Conservation (phyloP, 768 basidiomycete species). For the Roridomyces roridus region DNA sequence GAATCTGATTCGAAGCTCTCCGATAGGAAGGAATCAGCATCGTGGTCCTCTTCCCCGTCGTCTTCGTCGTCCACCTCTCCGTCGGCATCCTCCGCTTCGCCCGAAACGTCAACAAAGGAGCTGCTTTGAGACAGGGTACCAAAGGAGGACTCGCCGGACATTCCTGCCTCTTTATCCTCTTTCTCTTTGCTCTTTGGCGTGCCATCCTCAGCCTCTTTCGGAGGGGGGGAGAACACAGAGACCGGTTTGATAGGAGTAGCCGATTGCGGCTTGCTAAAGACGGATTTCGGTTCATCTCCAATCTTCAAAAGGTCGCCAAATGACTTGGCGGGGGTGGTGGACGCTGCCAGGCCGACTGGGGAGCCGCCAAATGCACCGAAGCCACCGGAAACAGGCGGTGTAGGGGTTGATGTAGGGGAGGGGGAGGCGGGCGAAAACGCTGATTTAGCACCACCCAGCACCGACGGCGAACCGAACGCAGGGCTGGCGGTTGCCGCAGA, state of each 20-base stretch:
- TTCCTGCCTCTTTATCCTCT: slow-evolving; percentile 23
- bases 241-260: slow-evolving; percentile 13
- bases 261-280: slow-evolving; percentile 31
- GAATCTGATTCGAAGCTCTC: slow-evolving; percentile 34
- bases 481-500: slow-evolving; percentile 32
- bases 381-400: slow-evolving; percentile 42
- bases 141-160: slow-evolving; percentile 35
- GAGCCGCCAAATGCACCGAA: slow-evolving; percentile 60
- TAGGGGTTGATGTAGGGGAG: slow-evolving; percentile 28
- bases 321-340: slow-evolving; percentile 51
- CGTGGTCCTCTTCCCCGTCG: slow-evolving; percentile 35
- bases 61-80: slow-evolving; percentile 34
- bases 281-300: slow-evolving; percentile 37
- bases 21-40: slow-evolving; percentile 38
- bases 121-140: slow-evolving; percentile 48
- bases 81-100: slow-evolving; percentile 30
- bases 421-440: slow-evolving; percentile 34
- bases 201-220: slow-evolving; percentile 22
- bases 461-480: slow-evolving; percentile 46
- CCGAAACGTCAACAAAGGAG: slow-evolving; percentile 54
- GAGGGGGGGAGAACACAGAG: slow-evolving; percentile 27
- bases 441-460: slow-evolving; percentile 39
- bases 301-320: slow-evolving; percentile 67
- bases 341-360: slow-evolving; percentile 47
- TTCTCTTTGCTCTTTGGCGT: slow-evolving; percentile 21